Evolutionary conservation across 768 basidiomycete species (phyloP), one percentile per base, ranked within the genome.

Genomic region (Suillus decipiens): DNA sequence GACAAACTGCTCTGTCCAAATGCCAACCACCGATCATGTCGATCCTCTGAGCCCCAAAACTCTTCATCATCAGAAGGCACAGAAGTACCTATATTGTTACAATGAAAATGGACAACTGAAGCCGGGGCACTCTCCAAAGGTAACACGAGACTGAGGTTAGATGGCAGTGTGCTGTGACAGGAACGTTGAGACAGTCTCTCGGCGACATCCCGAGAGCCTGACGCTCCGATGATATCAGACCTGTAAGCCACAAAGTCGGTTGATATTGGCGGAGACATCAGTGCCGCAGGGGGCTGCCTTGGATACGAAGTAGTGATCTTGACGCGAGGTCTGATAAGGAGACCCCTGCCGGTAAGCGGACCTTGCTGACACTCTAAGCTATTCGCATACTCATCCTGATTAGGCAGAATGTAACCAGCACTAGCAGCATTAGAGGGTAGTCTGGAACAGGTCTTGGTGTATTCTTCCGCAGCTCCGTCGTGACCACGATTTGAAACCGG

Each of bases 161-260:
- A 61, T n/a, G 60, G 55, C 31, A 42, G 28, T 37, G 48, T 51
- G 17, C 60, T 12, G 33, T 24, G 12, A 50, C 28, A 12, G 60
- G 60, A 41, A 41, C 28, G 43, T 24, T 31, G 56, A 36, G 56
- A 50, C 31, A 8, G 47, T 33, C 34, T 41, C 36, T 55, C 51
- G 17, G 60, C 15, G 36, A 37, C 33, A 39, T 63, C 63, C 28
- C 47, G 43, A 36, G 58, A 34, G 22, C 42, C 33, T 5, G n/a
- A 11, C 22, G 39, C 17, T 53, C 68, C 68, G 12, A 77, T 63
- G 63, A 76, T 74, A 61, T 76, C 76, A 6, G 76, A 75, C 2
- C 73, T 72, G 12, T 73, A 64, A 48, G 71, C 54, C 36, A 64
- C 63, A 28, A 68, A 67, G 48, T 58, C 55, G 5, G 50, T 34